phyloP scores from a whole-genome alignment of 1,284 basidiomycete genomes.

The Albatrellus sp. region DNA sequence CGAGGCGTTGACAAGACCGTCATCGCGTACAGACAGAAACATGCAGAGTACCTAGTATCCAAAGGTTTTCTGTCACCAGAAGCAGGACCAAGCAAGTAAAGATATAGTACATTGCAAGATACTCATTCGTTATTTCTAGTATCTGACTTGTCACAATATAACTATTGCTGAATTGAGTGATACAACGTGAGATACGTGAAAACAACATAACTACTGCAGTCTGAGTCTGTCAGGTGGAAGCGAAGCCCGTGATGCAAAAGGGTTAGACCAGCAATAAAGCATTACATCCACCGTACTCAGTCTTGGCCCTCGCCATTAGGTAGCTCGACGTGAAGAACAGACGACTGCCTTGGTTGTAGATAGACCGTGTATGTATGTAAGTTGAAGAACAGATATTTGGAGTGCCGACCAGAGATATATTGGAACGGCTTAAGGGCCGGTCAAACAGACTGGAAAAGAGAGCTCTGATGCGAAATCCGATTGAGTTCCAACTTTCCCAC shows the following conservation, averaged over 20 bases:
- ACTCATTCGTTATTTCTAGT: too few relatives aligned
- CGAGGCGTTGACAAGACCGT: slow-evolving; percentile 36
- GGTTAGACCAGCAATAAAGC: slow-evolving; percentile 24
- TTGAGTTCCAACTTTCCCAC: too few relatives aligned
- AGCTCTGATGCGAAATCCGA: too few relatives aligned
- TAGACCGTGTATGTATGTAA: slow-evolving; percentile 48
- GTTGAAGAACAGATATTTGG: slow-evolving; percentile 20
- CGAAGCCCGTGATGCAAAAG: slow-evolving; percentile 39
- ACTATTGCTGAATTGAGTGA: background rate
- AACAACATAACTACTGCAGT: background rate
- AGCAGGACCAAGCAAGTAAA: too few relatives aligned
- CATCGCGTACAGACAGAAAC: slow-evolving; percentile 30
- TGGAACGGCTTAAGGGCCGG: too few relatives aligned
- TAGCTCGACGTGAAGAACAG: slow-evolving; percentile 28
- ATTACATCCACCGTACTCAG: slow-evolving; percentile 53
- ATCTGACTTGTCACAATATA: too few relatives aligned
- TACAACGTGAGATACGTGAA: background rate
- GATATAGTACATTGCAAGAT: too few relatives aligned
- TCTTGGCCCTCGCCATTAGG: slow-evolving; percentile 75
- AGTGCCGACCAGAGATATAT: too few relatives aligned
- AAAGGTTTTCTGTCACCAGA: slow-evolving; percentile 9
- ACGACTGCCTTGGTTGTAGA: slow-evolving; percentile 53
- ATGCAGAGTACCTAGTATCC: slow-evolving; percentile 27
- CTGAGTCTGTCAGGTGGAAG: slow-evolving; percentile 46
- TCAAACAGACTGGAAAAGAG: too few relatives aligned